Percentiles rank a stretch among this genome's conserved stretches.
These are phyloP conservation scores for Yarrowia osloensis DNA, from an alignment of 805 yeast species.

Conservation along the genomic window DNA sequence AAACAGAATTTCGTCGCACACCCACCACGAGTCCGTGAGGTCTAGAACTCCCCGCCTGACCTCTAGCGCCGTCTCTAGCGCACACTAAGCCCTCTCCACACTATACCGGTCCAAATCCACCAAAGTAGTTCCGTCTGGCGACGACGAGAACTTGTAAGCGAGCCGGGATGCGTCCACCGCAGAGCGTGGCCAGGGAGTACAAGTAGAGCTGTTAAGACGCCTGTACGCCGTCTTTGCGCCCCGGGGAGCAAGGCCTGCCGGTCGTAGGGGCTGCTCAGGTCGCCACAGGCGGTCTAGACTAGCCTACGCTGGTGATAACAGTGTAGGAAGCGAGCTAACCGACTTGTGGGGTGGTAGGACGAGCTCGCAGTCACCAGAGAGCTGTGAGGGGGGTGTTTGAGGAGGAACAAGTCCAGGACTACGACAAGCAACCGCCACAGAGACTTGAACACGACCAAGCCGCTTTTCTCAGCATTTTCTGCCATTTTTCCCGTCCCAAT, in stretches of 20 bases:
- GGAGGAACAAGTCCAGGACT: too few species aligned
- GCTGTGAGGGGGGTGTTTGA: too few species aligned
- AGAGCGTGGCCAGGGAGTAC: not conserved
- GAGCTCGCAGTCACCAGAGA: too few species aligned
- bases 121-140: conserved; percentile 3
- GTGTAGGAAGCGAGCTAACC: not conserved
- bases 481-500: not conserved
- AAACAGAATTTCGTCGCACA: not conserved
- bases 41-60: conserved; percentile 12
- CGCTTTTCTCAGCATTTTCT: not conserved
- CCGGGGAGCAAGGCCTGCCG: not conserved
- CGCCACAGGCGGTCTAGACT: not conserved
- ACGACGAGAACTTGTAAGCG: conserved; percentile 16
- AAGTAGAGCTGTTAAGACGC: not conserved
- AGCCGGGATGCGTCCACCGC: conserved; percentile 3
- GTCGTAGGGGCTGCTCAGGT: not conserved
- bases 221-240: not conserved
- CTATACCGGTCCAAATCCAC: conserved; percentile 3
- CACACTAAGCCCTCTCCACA: conserved; percentile 20
- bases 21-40: not conserved
- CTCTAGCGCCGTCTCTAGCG: not conserved
- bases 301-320: not conserved
- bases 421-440: not conserved
- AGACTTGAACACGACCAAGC: not conserved
- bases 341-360: not conserved